Conservation (phyloP, 2,329 filamentous ascomycete species). For the Cryphonectria carpinicola region DNA sequence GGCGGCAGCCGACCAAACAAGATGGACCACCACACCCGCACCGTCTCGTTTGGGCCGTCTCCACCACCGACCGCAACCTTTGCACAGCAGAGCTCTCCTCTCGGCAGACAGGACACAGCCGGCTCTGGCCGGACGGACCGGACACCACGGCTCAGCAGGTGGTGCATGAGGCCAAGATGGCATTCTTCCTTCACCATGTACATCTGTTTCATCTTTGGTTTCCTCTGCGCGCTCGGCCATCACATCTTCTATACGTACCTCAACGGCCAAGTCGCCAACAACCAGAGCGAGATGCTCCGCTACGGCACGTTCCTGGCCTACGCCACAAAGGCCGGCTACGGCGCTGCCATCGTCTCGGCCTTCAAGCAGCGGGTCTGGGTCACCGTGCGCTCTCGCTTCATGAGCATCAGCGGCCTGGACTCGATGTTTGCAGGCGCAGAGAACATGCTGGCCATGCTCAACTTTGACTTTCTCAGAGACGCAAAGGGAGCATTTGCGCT, state of each 20-base stretch:
- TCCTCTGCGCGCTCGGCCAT: slow-evolving; percentile 42
- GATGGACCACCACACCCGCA: not conserved
- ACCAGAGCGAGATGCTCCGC: slow-evolving; percentile 44
- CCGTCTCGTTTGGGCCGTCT: slow-evolving; percentile 22
- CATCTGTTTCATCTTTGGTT: slow-evolving; percentile 41
- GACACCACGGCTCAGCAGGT: not conserved
- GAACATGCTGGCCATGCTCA: slow-evolving; percentile 55
- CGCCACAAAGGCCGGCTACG: slow-evolving; percentile 44
- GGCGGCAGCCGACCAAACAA: slow-evolving; percentile 1
- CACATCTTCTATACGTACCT: slow-evolving; percentile 43
- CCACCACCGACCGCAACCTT: slow-evolving; percentile 9
- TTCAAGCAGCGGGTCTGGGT: slow-evolving; percentile 35
- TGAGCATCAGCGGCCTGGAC: slow-evolving; percentile 38
- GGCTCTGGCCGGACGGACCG: not conserved
- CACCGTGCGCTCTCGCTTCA: slow-evolving; percentile 33
- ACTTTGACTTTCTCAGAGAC: slow-evolving; percentile 41
- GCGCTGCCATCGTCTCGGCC: slow-evolving; percentile 39
- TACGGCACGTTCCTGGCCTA: slow-evolving; percentile 45
- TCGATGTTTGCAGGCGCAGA: slow-evolving; percentile 44
- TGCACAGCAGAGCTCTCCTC: not conserved
- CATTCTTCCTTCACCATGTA: slow-evolving; percentile 39
- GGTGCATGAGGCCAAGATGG: slow-evolving; percentile 25
- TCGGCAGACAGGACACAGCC: not conserved
- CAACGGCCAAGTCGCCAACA: slow-evolving; percentile 38
- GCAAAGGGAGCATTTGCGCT: slow-evolving; percentile 49